Evolutionary conservation across 2,329 filamentous ascomycete species (phyloP), one percentile per base, ranked within the genome.

Genomic region (Fonsecaea multimorphosa): DNA sequence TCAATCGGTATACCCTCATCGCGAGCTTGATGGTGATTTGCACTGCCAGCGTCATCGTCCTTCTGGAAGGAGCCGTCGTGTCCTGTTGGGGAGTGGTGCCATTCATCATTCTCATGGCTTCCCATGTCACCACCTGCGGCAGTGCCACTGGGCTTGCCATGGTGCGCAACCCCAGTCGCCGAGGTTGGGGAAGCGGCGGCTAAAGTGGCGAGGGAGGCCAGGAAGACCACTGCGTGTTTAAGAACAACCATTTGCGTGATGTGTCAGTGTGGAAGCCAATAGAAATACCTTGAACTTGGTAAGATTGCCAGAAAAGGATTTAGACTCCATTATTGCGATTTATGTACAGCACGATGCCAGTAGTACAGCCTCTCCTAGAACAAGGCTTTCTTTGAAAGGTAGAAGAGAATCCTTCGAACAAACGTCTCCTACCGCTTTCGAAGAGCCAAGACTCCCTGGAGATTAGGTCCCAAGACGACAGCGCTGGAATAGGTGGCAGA

Each of bases 131-230:
- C 40, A 44, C 31, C 55, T 31, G 38, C 16, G 19, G 29, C 61
- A 52, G 32, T 29, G 32, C 38, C 44, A 22, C 36, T 22, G 14
- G 59, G 49, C 16, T 62, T 44, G 40, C 46, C 59, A 7, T 40
- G 27, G 27, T 60, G 36, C 14, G 51, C 56, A 44, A 65, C 49
- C 22, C 27, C 59, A 12, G 32, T 38, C 7, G 34, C 14, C 34
- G 56, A 60, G 44, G 58, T 49, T 14, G 64, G 58, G 2, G 62
- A 54, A 4, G 67, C 55, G 16, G 54, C 49, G 44, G 46, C 40
- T 34, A 66, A 31, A 38, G 64, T 54, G 51, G 61, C 64, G 27
- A 68, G 34, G 12, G 61, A 56, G n/a, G 61, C 58, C 46, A 66
- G 22, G 11, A 68, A 40, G 40, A 61, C 22, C 19, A 64, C 38